phyloP scores from a whole-genome alignment of 306 rosid species.

The Sophora flavescens region DNA sequence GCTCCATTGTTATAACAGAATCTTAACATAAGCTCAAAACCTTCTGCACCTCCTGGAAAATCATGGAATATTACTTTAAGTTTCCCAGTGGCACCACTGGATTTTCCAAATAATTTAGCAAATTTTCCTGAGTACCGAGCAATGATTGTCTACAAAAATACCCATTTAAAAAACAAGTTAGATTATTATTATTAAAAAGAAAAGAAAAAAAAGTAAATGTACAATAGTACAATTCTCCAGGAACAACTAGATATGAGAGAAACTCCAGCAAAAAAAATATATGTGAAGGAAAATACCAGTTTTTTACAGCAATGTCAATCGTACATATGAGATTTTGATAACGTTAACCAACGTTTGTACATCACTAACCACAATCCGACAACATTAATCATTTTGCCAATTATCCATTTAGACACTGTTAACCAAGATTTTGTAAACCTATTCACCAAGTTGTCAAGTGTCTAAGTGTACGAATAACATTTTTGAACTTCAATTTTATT shows the following conservation, averaged over 20 bases:
- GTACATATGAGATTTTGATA: too few relatives aligned
- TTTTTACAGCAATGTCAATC: too few relatives aligned
- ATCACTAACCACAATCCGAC: too few relatives aligned
- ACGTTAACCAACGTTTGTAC: too few relatives aligned
- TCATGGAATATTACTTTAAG: conserved; percentile 86
- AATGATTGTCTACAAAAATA: conserved; percentile 63
- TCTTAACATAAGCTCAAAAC: conserved; percentile 80
- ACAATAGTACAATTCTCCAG: neutral
- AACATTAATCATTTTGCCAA: too few relatives aligned
- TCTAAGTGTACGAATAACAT: too few relatives aligned
- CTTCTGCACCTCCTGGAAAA: conserved; percentile 94
- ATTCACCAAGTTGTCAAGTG: too few relatives aligned
- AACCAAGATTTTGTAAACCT: too few relatives aligned
- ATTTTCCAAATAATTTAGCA: conserved; percentile 74
- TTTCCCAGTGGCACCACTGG: conserved; percentile 55
- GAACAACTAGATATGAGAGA: conserved; percentile 24
- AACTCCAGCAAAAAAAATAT: too few relatives aligned
- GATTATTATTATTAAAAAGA: neutral
- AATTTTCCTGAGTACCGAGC: conserved; percentile 73
- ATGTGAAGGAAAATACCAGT: too few relatives aligned
- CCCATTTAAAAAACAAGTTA: conserved; percentile 22
- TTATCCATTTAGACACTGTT: too few relatives aligned
- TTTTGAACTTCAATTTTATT: neutral
- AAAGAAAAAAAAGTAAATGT: neutral
- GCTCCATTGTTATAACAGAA: conserved; percentile 79